These are phyloP conservation scores for Verbascum thapsus DNA, from an alignment of 257 asterid species.

Conservation along the genomic window DNA sequence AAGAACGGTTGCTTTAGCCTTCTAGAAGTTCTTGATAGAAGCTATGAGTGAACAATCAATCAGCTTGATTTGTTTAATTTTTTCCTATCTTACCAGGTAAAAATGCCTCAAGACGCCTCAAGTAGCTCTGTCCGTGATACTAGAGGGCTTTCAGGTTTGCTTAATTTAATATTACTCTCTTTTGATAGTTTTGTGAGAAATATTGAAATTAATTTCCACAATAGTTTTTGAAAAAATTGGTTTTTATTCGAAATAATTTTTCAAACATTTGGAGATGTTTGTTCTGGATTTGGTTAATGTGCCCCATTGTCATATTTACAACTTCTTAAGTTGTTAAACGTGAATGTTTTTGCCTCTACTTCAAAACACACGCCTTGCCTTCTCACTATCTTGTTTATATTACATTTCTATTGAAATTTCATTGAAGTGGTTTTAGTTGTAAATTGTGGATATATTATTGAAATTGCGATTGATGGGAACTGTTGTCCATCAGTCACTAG, in stretches of 20 bases:
- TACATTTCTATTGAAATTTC: neutral
- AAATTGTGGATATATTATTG: neutral
- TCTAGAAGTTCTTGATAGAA: conserved; percentile 15
- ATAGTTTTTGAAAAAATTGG: neutral
- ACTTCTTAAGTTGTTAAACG: neutral
- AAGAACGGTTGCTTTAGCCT: conserved; percentile 15
- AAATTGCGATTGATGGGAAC: too few relatives aligned
- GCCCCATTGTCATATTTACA: neutral
- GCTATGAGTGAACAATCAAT: conserved; percentile 4
- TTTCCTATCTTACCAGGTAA: conserved; percentile 51
- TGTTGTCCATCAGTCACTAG: too few relatives aligned
- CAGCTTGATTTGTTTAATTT: conserved; percentile 26
- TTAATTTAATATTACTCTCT: conserved; percentile 27
- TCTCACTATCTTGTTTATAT: too few relatives aligned
- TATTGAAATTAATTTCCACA: conserved; percentile 1
- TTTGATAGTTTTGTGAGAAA: conserved; percentile 15
- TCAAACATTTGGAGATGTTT: neutral
- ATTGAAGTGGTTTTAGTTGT: neutral
- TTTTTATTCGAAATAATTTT: neutral
- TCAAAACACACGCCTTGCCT: neutral
- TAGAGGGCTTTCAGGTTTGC: conserved; percentile 87
- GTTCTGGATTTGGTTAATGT: neutral
- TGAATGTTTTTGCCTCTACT: neutral
- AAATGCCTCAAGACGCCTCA: conserved; percentile 96
- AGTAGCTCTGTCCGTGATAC: conserved; percentile 76